Percentiles rank a stretch among this genome's conserved stretches.
These are phyloP conservation scores for Carpinus fangiana DNA, from an alignment of 306 rosid genomes.

Conservation along the genomic window DNA sequence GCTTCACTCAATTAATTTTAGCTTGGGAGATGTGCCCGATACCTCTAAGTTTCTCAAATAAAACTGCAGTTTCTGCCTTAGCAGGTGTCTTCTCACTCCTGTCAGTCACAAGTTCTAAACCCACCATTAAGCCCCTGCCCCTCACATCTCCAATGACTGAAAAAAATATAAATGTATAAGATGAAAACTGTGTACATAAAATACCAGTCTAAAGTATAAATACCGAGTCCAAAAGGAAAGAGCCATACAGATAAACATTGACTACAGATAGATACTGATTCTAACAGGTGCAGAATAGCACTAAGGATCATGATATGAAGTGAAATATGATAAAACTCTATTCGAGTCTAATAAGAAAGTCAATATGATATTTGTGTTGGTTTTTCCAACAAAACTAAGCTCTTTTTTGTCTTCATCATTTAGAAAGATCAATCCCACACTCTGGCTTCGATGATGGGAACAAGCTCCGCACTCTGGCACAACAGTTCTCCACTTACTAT, in stretches of 20 bases:
- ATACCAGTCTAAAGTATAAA: not conserved
- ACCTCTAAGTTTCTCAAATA: conserved; percentile 91
- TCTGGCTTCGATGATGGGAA: too few relatives aligned
- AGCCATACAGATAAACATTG: not conserved
- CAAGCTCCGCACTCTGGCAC: too few relatives aligned
- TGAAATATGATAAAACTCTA: not conserved
- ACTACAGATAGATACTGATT: not conserved
- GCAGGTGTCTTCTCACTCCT: conserved; percentile 70
- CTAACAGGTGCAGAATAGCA: not conserved
- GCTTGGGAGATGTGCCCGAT: not conserved
- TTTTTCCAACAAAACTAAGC: too few relatives aligned
- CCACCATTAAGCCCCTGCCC: conserved; percentile 88
- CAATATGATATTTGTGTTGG: too few relatives aligned
- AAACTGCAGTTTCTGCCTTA: conserved; percentile 68
- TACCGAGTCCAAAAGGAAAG: not conserved
- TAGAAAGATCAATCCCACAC: too few relatives aligned
- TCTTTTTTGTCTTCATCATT: too few relatives aligned
- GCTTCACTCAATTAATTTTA: not conserved
- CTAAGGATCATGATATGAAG: not conserved
- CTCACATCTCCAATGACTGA: conserved; percentile 86
- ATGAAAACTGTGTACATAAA: not conserved
- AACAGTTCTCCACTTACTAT: too few relatives aligned
- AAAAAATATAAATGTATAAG: conserved; percentile 18
- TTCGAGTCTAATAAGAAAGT: not conserved
- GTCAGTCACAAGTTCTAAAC: conserved; percentile 72